Percentiles rank a stretch among this genome's conserved stretches.
These are phyloP conservation scores for Tricholoma matsutake DNA, from an alignment of 768 basidiomycete species.

Conservation along the genomic window DNA sequence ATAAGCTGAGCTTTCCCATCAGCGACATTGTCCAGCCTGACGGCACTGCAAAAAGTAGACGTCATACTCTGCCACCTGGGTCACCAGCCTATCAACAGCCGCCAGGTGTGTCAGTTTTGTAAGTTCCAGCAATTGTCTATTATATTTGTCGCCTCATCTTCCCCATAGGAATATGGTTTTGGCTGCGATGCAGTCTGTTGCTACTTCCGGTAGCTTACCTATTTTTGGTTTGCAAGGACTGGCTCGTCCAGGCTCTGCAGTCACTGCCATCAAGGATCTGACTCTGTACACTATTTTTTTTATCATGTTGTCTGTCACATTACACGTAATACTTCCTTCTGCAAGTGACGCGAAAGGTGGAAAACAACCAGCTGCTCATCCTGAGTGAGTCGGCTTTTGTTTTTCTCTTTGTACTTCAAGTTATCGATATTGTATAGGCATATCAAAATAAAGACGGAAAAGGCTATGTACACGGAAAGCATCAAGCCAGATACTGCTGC, in stretches of 20 bases:
- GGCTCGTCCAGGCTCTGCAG: too few species aligned
- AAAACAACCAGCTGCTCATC: neutral
- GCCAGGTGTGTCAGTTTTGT: neutral
- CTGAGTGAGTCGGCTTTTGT: too few species aligned
- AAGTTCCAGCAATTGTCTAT: neutral
- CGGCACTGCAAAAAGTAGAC: neutral
- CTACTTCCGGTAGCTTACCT: neutral
- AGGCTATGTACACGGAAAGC: too few species aligned
- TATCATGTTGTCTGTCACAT: neutral
- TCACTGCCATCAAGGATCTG: neutral
- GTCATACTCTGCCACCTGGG: neutral
- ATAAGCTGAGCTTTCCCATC: too few species aligned
- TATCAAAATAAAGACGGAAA: neutral
- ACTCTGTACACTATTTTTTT: neutral
- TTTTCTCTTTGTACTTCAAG: too few species aligned
- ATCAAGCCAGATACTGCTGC: neutral
- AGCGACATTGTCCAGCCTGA: neutral
- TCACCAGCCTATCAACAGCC: neutral
- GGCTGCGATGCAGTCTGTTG: neutral
- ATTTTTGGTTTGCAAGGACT: neutral
- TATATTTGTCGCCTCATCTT: neutral
- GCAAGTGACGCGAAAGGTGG: neutral
- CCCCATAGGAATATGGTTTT: too few species aligned
- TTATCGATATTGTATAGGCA: too few species aligned
- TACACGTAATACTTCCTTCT: neutral